These are phyloP conservation scores for Talaromyces thailandensis DNA, from an alignment of 495 filamentous ascomycete species.

Conservation along the genomic window DNA sequence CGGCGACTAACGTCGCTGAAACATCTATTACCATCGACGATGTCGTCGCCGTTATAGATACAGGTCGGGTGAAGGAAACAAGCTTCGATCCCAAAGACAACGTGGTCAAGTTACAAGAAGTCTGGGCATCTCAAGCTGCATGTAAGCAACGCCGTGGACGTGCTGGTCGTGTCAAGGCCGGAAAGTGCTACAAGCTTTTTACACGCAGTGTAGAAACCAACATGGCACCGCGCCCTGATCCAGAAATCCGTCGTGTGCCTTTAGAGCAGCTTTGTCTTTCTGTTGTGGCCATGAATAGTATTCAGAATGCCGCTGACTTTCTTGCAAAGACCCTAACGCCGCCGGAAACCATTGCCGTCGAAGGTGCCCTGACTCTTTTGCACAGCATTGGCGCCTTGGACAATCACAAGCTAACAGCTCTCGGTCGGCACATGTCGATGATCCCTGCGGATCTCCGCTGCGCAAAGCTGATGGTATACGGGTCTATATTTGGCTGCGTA, in stretches of 20 bases:
- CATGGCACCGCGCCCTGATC: conserved; percentile 86
- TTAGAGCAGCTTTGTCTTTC: conserved; percentile 91
- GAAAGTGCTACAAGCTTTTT: conserved; percentile 92
- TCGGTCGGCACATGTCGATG: conserved; percentile 84
- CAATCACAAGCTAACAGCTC: conserved; percentile 73
- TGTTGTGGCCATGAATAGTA: conserved; percentile 84
- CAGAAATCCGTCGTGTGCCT: conserved; percentile 86
- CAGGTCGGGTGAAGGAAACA: conserved; percentile 90
- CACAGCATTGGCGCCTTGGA: conserved; percentile 82
- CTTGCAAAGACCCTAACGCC: conserved; percentile 81
- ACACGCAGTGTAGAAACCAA: conserved; percentile 73
- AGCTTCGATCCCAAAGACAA: conserved; percentile 88
- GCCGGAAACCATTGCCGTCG: conserved; percentile 73
- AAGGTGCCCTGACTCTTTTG: conserved; percentile 70
- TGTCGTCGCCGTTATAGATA: conserved; percentile 93
- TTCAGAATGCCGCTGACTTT: conserved; percentile 69
- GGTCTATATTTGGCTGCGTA: conserved; percentile 84
- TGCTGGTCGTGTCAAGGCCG: conserved; percentile 83
- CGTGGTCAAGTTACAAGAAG: conserved; percentile 88
- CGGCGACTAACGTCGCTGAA: conserved; percentile 93
- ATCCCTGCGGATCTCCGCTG: conserved; percentile 92
- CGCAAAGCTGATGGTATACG: conserved; percentile 92
- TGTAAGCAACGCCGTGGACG: conserved; percentile 95
- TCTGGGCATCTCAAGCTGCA: conserved; percentile 89
- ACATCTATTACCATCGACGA: conserved; percentile 98